Evolutionary conservation across 2,329 filamentous ascomycete genomes (phyloP).

Genomic region (Aspergillus pseudoglaucus): DNA sequence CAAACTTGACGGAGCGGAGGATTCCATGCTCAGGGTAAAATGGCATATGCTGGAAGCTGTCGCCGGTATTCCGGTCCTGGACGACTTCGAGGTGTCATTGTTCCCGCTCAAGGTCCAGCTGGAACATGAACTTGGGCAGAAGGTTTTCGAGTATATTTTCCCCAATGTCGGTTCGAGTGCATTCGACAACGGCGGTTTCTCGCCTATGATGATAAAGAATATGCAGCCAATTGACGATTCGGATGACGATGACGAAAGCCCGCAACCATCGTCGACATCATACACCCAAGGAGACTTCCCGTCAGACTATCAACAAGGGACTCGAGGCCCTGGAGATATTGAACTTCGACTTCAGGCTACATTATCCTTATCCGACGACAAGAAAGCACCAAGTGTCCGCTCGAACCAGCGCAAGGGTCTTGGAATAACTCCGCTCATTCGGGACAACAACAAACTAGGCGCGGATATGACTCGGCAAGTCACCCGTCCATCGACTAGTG

Average conservation of each 20-base stretch:
- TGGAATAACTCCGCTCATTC: slow-evolving; percentile 28
- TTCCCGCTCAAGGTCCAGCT: slow-evolving; percentile 91
- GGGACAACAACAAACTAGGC: slow-evolving; percentile 18
- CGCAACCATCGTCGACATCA: slow-evolving; percentile 27
- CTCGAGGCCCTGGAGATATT: slow-evolving; percentile 64
- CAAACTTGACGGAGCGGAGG: slow-evolving; percentile 51
- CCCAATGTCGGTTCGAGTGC: slow-evolving; percentile 63
- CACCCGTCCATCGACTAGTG: slow-evolving; percentile 25
- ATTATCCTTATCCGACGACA: slow-evolving; percentile 49
- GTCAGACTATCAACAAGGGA: slow-evolving; percentile 46
- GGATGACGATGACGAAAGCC: slow-evolving; percentile 29
- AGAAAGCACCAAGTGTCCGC: slow-evolving; percentile 25
- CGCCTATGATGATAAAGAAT: slow-evolving; percentile 47
- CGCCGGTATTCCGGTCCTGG: slow-evolving; percentile 92
- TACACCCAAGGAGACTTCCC: slow-evolving; percentile 33
- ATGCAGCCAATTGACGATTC: slow-evolving; percentile 44
- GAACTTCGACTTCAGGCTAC: slow-evolving; percentile 81
- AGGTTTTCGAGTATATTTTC: slow-evolving; percentile 95
- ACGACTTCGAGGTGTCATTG: slow-evolving; percentile 90
- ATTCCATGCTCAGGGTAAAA: slow-evolving; percentile 87
- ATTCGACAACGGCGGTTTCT: slow-evolving; percentile 44
- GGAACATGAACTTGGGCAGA: slow-evolving; percentile 86
- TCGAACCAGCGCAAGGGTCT: slow-evolving; percentile 25
- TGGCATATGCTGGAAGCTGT: slow-evolving; percentile 99
- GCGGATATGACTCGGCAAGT: slow-evolving; percentile 18